Evolutionary conservation across 139 green algal genomes (phyloP), one percentile per base, ranked within the genome.

Genomic region (Chlorella sp.): DNA sequence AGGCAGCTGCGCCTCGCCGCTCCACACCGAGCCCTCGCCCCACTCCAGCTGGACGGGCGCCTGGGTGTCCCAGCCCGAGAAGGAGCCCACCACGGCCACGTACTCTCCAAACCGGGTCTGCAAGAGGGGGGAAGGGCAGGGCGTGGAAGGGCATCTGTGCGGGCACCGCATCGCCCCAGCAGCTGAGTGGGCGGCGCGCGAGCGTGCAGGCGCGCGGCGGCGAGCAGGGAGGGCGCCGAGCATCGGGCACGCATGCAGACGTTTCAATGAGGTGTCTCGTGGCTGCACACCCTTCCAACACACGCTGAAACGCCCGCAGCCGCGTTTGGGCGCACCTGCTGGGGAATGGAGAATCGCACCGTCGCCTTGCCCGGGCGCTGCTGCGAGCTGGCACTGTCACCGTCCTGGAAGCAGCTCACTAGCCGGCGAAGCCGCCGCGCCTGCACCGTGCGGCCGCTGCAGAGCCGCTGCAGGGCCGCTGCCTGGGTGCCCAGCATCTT

Each of bases 11-110:
- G 74, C 48, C n/a, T 80, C 74, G 46, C 48, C 74, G n/a, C n/a
- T 20, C 74, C 74, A 80, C 46, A 80, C 46, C n/a, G 20, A 46
- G 74, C 74, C 74, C 74, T 80, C 74, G 48, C 74, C 48, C 74
- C 74, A 80, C 48, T 80, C 48, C 74, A 80, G 74, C 74, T 65
- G 56, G 13, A 80, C 46, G 8, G 74, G 74, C n/a, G 26, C 38
- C 41, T 36, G 28, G 48, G 74, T 54, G 48, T 80, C 74, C 74
- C 74, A 80, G 74, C 48, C 48, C 8, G 74, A 64, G 48, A 65
- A 64, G 9, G 74, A 80, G 17, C 74, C 54, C 19, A 80, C 74
- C 74, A 80, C 46, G 0, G 32, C 74, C 1, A 80, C 54, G 20
- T 44, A 36, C 48, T 78, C 73, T 26, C 73, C 73, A 19, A 78